phyloP scores from a whole-genome alignment of 2,329 filamentous ascomycete genomes.

The Diaporthe caulivora region DNA sequence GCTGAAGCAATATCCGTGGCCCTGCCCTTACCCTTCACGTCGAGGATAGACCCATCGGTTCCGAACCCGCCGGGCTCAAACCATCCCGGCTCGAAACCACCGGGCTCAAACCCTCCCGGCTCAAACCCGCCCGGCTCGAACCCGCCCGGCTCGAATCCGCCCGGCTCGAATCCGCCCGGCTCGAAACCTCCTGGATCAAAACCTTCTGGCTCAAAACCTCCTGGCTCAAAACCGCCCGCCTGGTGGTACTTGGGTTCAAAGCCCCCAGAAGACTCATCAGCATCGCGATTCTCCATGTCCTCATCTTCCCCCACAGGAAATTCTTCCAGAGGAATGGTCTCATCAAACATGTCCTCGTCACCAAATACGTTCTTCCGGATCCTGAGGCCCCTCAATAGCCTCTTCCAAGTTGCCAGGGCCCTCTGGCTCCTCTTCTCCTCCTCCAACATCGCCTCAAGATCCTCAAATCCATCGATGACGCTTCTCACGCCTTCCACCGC shows the following conservation, averaged over 20 bases:
- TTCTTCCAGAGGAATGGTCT: constrained; percentile 29
- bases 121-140: constrained; percentile 21
- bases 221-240: constrained; percentile 39
- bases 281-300: constrained; percentile 53
- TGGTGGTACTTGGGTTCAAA: constrained; percentile 22
- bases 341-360: constrained; percentile 45
- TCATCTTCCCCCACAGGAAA: constrained; percentile 56
- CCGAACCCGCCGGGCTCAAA: constrained; percentile 1
- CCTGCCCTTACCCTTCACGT: constrained; percentile 19
- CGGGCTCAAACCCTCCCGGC: not conserved
- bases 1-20: not conserved
- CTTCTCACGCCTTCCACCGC: constrained; percentile 78
- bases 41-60: not conserved
- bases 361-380: constrained; percentile 78
- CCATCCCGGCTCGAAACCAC: not conserved
- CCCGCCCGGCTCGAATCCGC: constrained; percentile 7
- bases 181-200: constrained; percentile 23
- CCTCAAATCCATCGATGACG: constrained; percentile 75
- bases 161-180: not conserved
- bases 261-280: constrained; percentile 38
- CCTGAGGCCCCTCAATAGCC: constrained; percentile 81
- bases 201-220: not conserved
- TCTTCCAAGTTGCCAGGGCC: constrained; percentile 78
- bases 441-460: constrained; percentile 74
- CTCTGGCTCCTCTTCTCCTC: constrained; percentile 71